Evolutionary conservation across 2,329 filamentous ascomycete species (phyloP), one percentile per base, ranked within the genome.

Genomic region (Aspergillus hiratsukae): DNA sequence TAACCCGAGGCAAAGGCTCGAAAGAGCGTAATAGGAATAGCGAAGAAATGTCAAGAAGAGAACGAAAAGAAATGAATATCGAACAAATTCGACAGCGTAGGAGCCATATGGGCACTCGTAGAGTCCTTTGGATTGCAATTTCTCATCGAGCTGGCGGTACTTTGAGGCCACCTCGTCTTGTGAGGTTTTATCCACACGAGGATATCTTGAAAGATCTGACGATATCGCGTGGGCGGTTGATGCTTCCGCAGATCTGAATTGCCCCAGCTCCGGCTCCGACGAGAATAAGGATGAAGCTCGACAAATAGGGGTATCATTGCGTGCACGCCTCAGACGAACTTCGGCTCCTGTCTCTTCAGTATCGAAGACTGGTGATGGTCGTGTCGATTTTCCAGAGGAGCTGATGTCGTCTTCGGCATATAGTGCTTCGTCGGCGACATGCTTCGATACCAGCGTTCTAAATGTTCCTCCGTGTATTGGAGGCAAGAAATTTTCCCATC

Each of bases 381-480:
- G 31, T 17, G 31, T 35, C 5, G 31, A 35, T 17, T 6, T 2
- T 17, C 31, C 31, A 35, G 31, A 35, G 17, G 14, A 35, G 31
- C 4, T 35, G 31, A 35, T 2, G 17, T 35, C 11, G 6, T 31
- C 29, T 4, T 35, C 11, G 5, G 11, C 31, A 35, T 10, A 35
- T 35, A 14, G 1, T 11, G 11, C 29, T 35, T 35, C 31, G 31
- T 35, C 31, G 14, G 6, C 31, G 31, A 29, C 4, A 3, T 35
- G 17, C 69, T 48, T 72, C 71, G 37, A 74, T 66, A 28, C 74
- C 68, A 27, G 75, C 71, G 75, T 73, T 60, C 86, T 81, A 70
- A 91, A 94, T 51, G 79, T 77, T 21, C 92, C 92, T 50, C 91
- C 91, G 73, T 97, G 92, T 46, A 97, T 92, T 0, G 93, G 93